Conservation (phyloP, 192 early-diverging fungal species). For the Backusella tarrabulga region DNA sequence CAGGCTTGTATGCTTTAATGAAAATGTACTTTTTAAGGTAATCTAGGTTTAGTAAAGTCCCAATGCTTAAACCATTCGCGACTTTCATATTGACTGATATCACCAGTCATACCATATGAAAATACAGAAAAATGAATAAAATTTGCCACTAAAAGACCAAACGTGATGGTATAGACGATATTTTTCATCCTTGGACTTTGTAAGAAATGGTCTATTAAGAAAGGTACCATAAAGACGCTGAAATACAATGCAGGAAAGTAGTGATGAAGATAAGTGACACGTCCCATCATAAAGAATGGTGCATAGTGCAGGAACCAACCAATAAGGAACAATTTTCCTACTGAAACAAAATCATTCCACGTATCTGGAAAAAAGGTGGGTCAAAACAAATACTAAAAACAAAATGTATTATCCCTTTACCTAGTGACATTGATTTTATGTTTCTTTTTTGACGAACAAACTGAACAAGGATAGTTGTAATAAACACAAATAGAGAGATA, state of each 20-base stretch:
- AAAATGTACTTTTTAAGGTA: background rate
- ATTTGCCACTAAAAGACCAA: conserved; percentile 31
- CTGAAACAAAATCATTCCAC: conserved; percentile 59
- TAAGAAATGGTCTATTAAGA: conserved; percentile 72
- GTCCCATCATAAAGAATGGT: conserved; percentile 96
- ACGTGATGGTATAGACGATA: conserved; percentile 34
- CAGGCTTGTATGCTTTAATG: background rate
- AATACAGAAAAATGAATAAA: conserved; percentile 81
- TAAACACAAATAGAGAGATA: conserved; percentile 43
- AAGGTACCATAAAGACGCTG: conserved; percentile 79
- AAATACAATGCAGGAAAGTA: conserved; percentile 97
- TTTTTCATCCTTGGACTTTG: background rate
- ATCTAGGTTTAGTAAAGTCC: conserved; percentile 53
- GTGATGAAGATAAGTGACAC: conserved; percentile 95
- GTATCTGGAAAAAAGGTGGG: background rate
- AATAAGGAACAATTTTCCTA: conserved; percentile 65
- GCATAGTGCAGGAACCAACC: conserved; percentile 95
- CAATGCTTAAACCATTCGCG: conserved; percentile 76
- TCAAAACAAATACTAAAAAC: background rate
- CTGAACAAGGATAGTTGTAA: conserved; percentile 35
- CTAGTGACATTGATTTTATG: conserved; percentile 46
- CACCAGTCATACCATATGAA: conserved; percentile 79
- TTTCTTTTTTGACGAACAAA: conserved; percentile 64
- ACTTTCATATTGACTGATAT: conserved; percentile 52
- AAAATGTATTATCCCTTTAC: conserved; percentile 10